Percentiles rank a stretch among this genome's conserved stretches.
These are phyloP conservation scores for Tetrapisispora iriomotensis DNA, from an alignment of 805 yeast genomes.

Conservation along the genomic window DNA sequence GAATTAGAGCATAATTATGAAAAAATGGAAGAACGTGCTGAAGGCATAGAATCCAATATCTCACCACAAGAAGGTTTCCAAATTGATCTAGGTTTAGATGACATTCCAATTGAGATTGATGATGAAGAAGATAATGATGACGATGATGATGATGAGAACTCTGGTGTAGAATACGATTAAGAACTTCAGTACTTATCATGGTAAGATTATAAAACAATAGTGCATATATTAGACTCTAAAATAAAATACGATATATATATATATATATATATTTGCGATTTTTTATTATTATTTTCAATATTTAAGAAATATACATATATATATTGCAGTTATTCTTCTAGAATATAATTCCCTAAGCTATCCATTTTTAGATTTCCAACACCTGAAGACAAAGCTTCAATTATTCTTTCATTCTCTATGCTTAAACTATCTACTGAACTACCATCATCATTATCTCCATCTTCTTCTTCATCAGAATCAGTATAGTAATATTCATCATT, in stretches of 20 bases:
- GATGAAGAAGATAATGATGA: conserved; percentile 26
- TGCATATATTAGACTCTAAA: too few species aligned
- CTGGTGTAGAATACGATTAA: conserved; percentile 31
- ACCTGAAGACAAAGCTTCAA: conserved; percentile 59
- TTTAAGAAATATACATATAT: neutral
- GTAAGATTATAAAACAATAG: neutral
- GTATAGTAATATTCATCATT: conserved; percentile 23
- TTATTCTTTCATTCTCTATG: conserved; percentile 50
- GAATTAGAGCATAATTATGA: conserved; percentile 25
- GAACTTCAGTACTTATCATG: neutral
- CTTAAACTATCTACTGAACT: conserved; percentile 29
- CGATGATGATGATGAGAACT: conserved; percentile 30
- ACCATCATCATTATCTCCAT: conserved; percentile 26
- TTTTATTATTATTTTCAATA: neutral
- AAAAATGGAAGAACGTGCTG: conserved; percentile 28
- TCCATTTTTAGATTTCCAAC: conserved; percentile 65
- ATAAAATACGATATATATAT: neutral
- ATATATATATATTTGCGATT: neutral
- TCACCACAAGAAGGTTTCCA: conserved; percentile 3
- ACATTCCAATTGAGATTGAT: conserved; percentile 22
- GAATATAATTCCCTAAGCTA: conserved; percentile 68
- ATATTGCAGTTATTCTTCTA: conserved; percentile 33
- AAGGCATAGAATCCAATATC: conserved; percentile 23
- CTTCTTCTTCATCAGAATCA: conserved; percentile 19
- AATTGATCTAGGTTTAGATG: conserved; percentile 10